Percentiles rank a stretch among this genome's conserved stretches.
phyloP scores from a whole-genome alignment of 1,139 yeast species.

The Suhomyces bokatorum region DNA sequence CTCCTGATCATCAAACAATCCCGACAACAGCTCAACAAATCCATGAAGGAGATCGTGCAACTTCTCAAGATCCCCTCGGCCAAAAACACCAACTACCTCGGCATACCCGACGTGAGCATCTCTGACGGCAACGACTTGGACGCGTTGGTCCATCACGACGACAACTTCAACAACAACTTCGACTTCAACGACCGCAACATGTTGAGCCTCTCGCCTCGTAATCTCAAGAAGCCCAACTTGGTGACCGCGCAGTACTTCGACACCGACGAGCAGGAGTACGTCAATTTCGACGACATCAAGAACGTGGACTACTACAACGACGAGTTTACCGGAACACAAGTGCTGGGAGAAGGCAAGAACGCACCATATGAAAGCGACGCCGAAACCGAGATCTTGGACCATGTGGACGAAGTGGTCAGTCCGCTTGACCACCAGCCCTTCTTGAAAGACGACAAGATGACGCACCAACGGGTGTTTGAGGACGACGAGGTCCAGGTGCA shows the following conservation, averaged over 20 bases:
- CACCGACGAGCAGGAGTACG: slow-evolving; percentile 6
- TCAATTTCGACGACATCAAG: slow-evolving; percentile 12
- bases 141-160: slow-evolving; percentile 15
- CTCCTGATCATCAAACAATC: slow-evolving; percentile 40
- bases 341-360: background rate
- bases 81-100: slow-evolving; percentile 21
- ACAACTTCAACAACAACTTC: slow-evolving; percentile 13
- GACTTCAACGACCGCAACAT: slow-evolving; percentile 13
- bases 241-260: slow-evolving; percentile 16
- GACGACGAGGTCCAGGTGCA: slow-evolving; percentile 6
- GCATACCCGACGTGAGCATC: slow-evolving; percentile 19
- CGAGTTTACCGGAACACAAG: slow-evolving; percentile 8
- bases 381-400: slow-evolving; percentile 19
- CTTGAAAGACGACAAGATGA: slow-evolving; percentile 1
- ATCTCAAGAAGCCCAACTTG: slow-evolving; percentile 7
- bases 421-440: slow-evolving; percentile 8
- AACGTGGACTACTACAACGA: slow-evolving; percentile 8
- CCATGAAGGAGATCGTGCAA: slow-evolving; percentile 45
- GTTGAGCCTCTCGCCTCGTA: slow-evolving; percentile 13
- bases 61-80: slow-evolving; percentile 40
- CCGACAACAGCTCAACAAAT: slow-evolving; percentile 39
- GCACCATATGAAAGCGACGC: slow-evolving; percentile 18
- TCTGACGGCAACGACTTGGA: slow-evolving; percentile 17
- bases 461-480: slow-evolving; percentile 4
- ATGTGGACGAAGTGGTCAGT: slow-evolving; percentile 8